phyloP scores from a whole-genome alignment of 2,329 filamentous ascomycete species.

The Canariomyces notabilis region DNA sequence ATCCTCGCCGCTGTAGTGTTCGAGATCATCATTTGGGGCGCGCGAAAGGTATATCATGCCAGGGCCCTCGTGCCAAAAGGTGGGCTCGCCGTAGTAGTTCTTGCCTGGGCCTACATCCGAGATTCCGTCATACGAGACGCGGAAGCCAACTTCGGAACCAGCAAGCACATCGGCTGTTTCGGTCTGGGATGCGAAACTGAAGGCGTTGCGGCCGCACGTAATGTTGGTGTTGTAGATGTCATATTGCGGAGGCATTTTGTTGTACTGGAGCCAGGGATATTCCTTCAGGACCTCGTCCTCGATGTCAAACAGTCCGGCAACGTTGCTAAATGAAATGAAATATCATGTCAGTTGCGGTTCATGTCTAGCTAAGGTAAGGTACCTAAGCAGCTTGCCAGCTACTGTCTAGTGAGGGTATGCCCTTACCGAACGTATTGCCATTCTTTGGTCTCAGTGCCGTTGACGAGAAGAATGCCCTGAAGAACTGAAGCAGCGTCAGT shows the following conservation, averaged over 20 bases:
- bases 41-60: slow-evolving; percentile 9
- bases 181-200: slow-evolving; percentile 2
- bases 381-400: too few relatives aligned
- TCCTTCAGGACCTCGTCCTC: too few relatives aligned
- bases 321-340: too few relatives aligned
- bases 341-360: too few relatives aligned
- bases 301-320: too few relatives aligned
- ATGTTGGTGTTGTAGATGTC: slow-evolving; percentile 2
- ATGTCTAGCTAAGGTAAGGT: too few relatives aligned
- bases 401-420: neutral
- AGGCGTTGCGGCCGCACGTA: slow-evolving; percentile 11
- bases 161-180: slow-evolving; percentile 12
- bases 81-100: neutral
- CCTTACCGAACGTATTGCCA: slow-evolving; percentile 9
- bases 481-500: too few relatives aligned
- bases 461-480: slow-evolving; percentile 10
- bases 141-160: slow-evolving; percentile 12
- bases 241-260: neutral
- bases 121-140: slow-evolving; percentile 8
- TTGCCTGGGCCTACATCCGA: too few relatives aligned
- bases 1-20: slow-evolving; percentile 7
- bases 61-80: slow-evolving; percentile 7
- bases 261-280: neutral
- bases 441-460: slow-evolving; percentile 5
- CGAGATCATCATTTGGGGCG: slow-evolving; percentile 8